Base-by-base conservation (phyloP, 805 yeast genomes). In the Danielozyma ontarioensis region DNA sequence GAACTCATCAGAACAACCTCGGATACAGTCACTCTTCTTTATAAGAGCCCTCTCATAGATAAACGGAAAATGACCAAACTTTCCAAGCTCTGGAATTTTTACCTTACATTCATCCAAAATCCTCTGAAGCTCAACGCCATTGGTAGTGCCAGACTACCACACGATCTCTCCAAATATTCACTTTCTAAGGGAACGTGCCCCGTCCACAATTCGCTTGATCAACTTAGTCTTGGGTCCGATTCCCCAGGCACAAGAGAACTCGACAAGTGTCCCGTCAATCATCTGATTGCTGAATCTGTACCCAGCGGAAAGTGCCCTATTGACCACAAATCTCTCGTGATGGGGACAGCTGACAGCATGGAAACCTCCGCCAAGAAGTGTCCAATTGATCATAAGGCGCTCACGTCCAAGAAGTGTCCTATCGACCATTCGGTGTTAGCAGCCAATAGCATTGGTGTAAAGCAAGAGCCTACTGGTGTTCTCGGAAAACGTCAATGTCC, bases 81-180 rank as follows among this genome's bases (percentile, higher is more conserved):
- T 13, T 37, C 56, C 18, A 62, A 59, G 39, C 46, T 59, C 31
- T 66, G 72, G 72, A 53, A 52, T 27, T 65, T 66, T 35, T 64
- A 66, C 45, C 39, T 57, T 36, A 61, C 66, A 2, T 56, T 65
- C 35, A 48, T 62, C 22, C 53, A 56, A 19, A 57, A 54, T 36
- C 42, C 58, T 7, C 51, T 42, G 29, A 58, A 51, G 35, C 40
- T 56, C 41, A 53, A 43, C 30, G 37, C 55, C 10, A 41, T 48
- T 13, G 53, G 56, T 34, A 56, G 61, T 32, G 62, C 61, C n/a
- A 57, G 55, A 31, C 33, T 44, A 13, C 50, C 44, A 21, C 41
- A 44, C 2, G 44, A 48, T 55, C 34, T 60, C 60, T 44, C 45
- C 56, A 16, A 42, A 55, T 39, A 45, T 64, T 25, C 55, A 64